phyloP scores from a whole-genome alignment of 139 green algal species.

The Gonium pectorale region DNA sequence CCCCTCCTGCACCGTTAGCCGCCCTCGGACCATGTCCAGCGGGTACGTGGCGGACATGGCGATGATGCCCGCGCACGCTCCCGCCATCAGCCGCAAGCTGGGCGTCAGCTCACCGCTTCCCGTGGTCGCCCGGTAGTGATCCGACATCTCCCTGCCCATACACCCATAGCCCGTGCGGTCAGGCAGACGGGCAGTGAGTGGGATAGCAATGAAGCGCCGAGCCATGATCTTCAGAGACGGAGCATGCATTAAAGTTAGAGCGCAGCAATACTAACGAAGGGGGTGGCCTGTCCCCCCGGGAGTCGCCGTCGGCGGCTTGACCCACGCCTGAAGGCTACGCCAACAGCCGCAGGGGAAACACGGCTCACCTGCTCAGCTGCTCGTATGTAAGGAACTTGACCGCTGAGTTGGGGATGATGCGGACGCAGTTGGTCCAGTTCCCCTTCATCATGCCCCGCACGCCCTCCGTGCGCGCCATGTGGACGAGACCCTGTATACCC shows the following conservation, averaged over 20 bases:
- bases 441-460: slow-evolving; percentile 95
- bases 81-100: slow-evolving; percentile 84
- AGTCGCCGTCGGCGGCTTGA: too few relatives aligned
- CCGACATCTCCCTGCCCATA: slow-evolving; percentile 73
- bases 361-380: slow-evolving; percentile 81
- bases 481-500: slow-evolving; percentile 76
- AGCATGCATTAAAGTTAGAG: too few relatives aligned
- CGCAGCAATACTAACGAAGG: too few relatives aligned
- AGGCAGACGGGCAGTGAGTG: too few relatives aligned
- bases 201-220: too few relatives aligned
- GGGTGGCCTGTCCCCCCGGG: too few relatives aligned
- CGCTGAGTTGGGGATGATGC: slow-evolving; percentile 97
- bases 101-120: slow-evolving; percentile 92
- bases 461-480: slow-evolving; percentile 90
- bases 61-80: slow-evolving; percentile 94
- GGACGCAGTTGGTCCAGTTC: slow-evolving; percentile 98
- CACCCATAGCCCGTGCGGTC: too few relatives aligned
- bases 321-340: too few relatives aligned
- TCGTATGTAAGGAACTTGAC: slow-evolving; percentile 99
- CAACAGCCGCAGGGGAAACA: too few relatives aligned
- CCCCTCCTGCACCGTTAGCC: slow-evolving; percentile 90
- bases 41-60: slow-evolving; percentile 98
- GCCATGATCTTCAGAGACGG: too few relatives aligned
- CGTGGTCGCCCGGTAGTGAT: slow-evolving; percentile 73
- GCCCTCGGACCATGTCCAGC: slow-evolving; percentile 97